A percentile compares a stretch with the other conserved stretches of the same genome.
Conservation (phyloP, 2,329 filamentous ascomycete species). For the Eutypa lata region DNA sequence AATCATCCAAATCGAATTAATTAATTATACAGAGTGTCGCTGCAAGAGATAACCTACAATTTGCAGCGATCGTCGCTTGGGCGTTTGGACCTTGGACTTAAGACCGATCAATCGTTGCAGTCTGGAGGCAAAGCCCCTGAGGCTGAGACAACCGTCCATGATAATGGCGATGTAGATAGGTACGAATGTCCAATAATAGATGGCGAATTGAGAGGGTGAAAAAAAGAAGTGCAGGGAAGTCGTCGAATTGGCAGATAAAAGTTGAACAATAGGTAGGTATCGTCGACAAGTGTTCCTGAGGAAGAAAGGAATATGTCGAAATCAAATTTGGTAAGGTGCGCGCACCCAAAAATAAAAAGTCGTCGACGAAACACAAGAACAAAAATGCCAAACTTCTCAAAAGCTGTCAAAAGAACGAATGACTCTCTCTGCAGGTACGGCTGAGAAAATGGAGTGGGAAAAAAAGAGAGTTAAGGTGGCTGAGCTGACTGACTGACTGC, state of each 20-base stretch:
- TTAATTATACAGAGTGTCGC: background rate
- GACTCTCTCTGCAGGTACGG: background rate
- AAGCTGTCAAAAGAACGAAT: background rate
- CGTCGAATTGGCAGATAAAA: background rate
- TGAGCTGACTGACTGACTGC: background rate
- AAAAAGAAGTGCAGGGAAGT: too few relatives aligned
- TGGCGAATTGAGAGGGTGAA: background rate
- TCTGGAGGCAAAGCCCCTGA: constrained; percentile 19
- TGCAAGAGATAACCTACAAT: constrained; percentile 20
- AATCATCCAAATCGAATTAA: background rate
- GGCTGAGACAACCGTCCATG: constrained; percentile 18
- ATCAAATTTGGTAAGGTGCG: too few relatives aligned
- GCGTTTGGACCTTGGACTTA: constrained; percentile 15
- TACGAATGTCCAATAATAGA: background rate
- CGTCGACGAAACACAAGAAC: background rate
- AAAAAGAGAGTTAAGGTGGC: background rate
- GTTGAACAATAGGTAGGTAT: background rate
- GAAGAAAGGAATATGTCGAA: too few relatives aligned
- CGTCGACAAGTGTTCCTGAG: too few relatives aligned
- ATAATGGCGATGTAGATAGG: constrained; percentile 3
- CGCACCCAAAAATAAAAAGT: too few relatives aligned
- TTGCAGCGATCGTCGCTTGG: constrained; percentile 21
- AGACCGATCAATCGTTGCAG: constrained; percentile 21
- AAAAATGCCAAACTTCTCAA: background rate
- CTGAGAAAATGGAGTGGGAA: too few relatives aligned